Evolutionary conservation across 805 yeast genomes (phyloP).

Genomic region (Brettanomyces naardenensis): DNA sequence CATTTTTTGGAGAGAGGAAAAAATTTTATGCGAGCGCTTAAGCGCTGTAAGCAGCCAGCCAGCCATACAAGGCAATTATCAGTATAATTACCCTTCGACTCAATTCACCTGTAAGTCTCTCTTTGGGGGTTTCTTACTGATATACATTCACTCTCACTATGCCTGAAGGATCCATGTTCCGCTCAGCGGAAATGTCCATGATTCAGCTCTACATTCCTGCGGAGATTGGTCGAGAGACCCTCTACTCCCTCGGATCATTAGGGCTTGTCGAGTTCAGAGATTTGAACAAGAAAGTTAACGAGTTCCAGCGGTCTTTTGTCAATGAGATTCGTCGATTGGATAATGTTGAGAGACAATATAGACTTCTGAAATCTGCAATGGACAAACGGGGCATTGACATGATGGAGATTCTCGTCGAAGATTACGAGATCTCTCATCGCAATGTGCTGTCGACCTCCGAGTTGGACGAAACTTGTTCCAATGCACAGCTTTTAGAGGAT

Average conservation of each 20-base stretch:
- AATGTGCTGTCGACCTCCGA: slow-evolving; percentile 29
- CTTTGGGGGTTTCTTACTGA: too few species aligned
- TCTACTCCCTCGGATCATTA: slow-evolving; percentile 78
- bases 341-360: slow-evolving; percentile 80
- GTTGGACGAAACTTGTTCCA: slow-evolving; percentile 63
- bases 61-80: too few species aligned
- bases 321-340: slow-evolving; percentile 79
- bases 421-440: slow-evolving; percentile 12
- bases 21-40: too few species aligned
- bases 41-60: too few species aligned
- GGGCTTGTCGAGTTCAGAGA: slow-evolving; percentile 88
- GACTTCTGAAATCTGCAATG: slow-evolving; percentile 45
- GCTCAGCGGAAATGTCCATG: slow-evolving; percentile 97
- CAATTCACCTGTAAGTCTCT: too few species aligned
- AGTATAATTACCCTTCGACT: too few species aligned
- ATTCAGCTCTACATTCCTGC: slow-evolving; percentile 87
- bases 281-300: slow-evolving; percentile 71
- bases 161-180: slow-evolving; percentile 8
- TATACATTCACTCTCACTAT: too few species aligned
- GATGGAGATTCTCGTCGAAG: slow-evolving; percentile 17
- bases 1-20: too few species aligned
- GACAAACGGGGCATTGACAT: slow-evolving; percentile 26
- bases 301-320: slow-evolving; percentile 88
- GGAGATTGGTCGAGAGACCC: slow-evolving; percentile 80
- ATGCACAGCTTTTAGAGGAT: slow-evolving; percentile 61